A percentile compares a stretch with the other conserved stretches of the same genome.
Evolutionary conservation across 192 early-diverging fungal species (phyloP).

Genomic region (Mortierella claussenii): DNA sequence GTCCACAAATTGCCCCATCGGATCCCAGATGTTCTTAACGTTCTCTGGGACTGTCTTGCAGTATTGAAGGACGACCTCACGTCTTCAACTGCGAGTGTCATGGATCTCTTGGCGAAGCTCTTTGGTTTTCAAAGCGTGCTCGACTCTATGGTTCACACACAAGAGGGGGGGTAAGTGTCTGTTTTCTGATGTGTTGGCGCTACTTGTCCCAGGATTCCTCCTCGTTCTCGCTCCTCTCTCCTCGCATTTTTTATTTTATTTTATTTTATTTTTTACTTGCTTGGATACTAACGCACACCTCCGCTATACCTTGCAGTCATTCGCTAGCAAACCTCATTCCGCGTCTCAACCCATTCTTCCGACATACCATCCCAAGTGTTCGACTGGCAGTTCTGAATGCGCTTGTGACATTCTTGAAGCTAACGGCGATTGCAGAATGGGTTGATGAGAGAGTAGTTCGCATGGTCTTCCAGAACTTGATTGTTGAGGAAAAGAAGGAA

Average conservation of each 20-base stretch:
- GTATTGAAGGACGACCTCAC: conserved; percentile 93
- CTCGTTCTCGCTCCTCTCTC: no score
- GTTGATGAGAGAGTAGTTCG: conserved; percentile 78
- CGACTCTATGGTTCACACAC: conserved; percentile 58
- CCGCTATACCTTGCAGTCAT: no score
- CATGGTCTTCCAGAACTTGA: conserved; percentile 90
- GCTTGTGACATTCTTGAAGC: conserved; percentile 75
- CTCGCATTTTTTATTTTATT: neutral
- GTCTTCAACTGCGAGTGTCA: conserved; percentile 88
- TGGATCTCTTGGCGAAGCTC: conserved; percentile 91
- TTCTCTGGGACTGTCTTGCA: conserved; percentile 90
- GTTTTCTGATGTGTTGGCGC: no score
- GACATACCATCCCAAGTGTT: conserved; percentile 89
- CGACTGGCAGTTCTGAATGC: conserved; percentile 86
- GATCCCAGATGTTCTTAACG: conserved; percentile 78
- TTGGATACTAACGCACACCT: no score
- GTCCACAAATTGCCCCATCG: conserved; percentile 72
- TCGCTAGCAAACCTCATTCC: conserved; percentile 81
- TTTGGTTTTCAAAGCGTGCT: conserved; percentile 69
- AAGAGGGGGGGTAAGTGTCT: conserved; percentile 40
- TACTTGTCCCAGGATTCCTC: no score
- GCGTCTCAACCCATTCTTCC: conserved; percentile 92
- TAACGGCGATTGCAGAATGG: conserved; percentile 64
- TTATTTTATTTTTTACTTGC: neutral
- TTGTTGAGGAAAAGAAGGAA: conserved; percentile 85